A percentile compares a stretch with the other conserved stretches of the same genome.
phyloP scores from a whole-genome alignment of 2,329 filamentous ascomycete species.

The Pseudohalonectria lignicola region DNA sequence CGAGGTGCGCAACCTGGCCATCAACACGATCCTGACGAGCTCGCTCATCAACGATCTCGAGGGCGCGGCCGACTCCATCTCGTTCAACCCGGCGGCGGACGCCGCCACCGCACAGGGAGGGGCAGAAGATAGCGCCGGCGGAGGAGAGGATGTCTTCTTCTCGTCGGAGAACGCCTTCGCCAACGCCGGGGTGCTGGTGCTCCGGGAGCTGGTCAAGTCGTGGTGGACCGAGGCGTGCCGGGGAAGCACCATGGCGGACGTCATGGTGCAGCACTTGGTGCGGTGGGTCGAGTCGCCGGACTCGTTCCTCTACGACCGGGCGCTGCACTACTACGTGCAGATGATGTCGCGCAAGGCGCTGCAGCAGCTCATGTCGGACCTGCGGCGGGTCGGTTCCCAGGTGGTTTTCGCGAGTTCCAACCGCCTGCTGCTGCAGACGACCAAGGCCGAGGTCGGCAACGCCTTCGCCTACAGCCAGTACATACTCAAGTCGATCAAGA shows the following conservation, averaged over 20 bases:
- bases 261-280: slow-evolving; percentile 94
- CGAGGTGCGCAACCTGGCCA: slow-evolving; percentile 85
- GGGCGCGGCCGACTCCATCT: slow-evolving; percentile 73
- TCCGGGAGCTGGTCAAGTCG: slow-evolving; percentile 95
- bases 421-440: slow-evolving; percentile 83
- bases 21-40: slow-evolving; percentile 95
- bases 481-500: slow-evolving; percentile 93
- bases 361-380: slow-evolving; percentile 93
- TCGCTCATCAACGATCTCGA: slow-evolving; percentile 95
- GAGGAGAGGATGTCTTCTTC: slow-evolving; percentile 48
- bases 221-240: slow-evolving; percentile 96
- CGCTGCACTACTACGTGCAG: slow-evolving; percentile 93
- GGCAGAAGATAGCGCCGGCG: slow-evolving; percentile 37
- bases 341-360: slow-evolving; percentile 98
- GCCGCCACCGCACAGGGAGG: neutral
- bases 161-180: slow-evolving; percentile 82
- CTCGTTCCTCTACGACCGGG: slow-evolving; percentile 90
- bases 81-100: slow-evolving; percentile 60
- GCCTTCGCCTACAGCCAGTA: slow-evolving; percentile 96
- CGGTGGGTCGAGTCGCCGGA: slow-evolving; percentile 93
- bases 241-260: slow-evolving; percentile 88
- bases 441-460: slow-evolving; percentile 92
- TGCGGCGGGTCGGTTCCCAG: slow-evolving; percentile 86
- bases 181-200: slow-evolving; percentile 78
- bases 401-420: slow-evolving; percentile 92